Evolutionary conservation across 1,284 basidiomycete species (phyloP).

Genomic region (Leccinum idahoense): DNA sequence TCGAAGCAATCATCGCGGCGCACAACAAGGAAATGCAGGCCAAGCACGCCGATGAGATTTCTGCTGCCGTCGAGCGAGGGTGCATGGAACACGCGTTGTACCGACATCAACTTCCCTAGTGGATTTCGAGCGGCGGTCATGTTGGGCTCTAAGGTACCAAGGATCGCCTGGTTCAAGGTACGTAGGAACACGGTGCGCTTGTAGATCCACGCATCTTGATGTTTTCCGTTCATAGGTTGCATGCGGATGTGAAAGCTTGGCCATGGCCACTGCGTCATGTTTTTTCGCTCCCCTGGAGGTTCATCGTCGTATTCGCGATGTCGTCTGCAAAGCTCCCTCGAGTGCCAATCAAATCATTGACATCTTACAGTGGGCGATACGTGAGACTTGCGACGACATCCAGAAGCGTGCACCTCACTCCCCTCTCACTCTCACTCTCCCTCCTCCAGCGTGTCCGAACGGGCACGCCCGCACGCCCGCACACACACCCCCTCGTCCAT

Average conservation of each 20-base stretch:
- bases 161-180: conserved; percentile 51
- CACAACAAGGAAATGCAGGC: conserved; percentile 42
- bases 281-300: conserved; percentile 45
- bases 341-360: conserved; percentile 9
- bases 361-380: conserved; percentile 43
- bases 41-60: conserved; percentile 50
- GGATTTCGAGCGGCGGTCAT: conserved; percentile 46
- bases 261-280: conserved; percentile 43
- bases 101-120: conserved; percentile 46
- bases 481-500: too few species aligned
- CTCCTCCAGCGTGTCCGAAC: too few species aligned
- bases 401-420: conserved; percentile 32
- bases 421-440: too few species aligned
- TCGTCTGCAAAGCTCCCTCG: conserved; percentile 7
- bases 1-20: conserved; percentile 48
- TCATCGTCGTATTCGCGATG: conserved; percentile 35
- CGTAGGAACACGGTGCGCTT: conserved; percentile 4
- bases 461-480: too few species aligned
- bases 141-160: conserved; percentile 48
- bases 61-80: conserved; percentile 61
- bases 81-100: conserved; percentile 50
- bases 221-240: conserved; percentile 30
- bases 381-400: conserved; percentile 42
- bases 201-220: background rate
- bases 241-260: conserved; percentile 52